A percentile compares a stretch with the other conserved stretches of the same genome.
These are phyloP conservation scores for Helminthosporium solani DNA, from an alignment of 2,329 filamentous ascomycete species.

Conservation along the genomic window DNA sequence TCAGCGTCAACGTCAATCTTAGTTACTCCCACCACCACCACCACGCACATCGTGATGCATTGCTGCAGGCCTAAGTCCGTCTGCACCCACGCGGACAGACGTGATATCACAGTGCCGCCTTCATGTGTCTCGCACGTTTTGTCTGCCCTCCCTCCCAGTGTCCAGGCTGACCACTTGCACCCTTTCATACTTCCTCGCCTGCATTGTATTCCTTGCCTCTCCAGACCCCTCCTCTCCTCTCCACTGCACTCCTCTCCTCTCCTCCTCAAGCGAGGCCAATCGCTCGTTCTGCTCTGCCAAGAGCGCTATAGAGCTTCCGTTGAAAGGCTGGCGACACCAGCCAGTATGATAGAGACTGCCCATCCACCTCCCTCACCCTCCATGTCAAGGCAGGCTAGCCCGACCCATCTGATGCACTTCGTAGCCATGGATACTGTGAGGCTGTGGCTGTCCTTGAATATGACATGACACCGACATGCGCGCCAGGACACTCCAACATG, in stretches of 20 bases:
- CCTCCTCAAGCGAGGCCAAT: conserved; percentile 18
- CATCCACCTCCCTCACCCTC: conserved; percentile 9
- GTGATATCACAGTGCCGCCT: conserved; percentile 32
- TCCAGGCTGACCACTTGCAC: conserved; percentile 9
- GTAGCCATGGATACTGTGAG: conserved; percentile 23
- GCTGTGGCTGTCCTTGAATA: conserved; percentile 27
- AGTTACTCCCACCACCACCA: neutral
- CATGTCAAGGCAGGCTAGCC: conserved; percentile 22
- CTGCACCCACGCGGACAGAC: conserved; percentile 26
- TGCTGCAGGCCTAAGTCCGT: conserved; percentile 20
- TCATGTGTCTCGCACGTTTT: conserved; percentile 42
- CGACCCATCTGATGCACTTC: conserved; percentile 40
- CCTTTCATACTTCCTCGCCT: conserved; percentile 17
- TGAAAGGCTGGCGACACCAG: conserved; percentile 29
- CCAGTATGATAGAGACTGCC: conserved; percentile 29
- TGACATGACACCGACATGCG: no score
- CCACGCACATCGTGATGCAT: neutral
- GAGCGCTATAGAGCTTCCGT: conserved; percentile 11
- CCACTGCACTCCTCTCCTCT: conserved; percentile 19
- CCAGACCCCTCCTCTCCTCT: conserved; percentile 19
- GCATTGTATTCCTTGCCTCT: conserved; percentile 39
- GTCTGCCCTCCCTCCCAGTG: conserved; percentile 12
- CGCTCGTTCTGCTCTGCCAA: conserved; percentile 5
- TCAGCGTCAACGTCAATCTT: no score
- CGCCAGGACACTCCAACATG: no score